Evolutionary conservation across 805 yeast genomes (phyloP).

Genomic region (Spathaspora passalidarum): DNA sequence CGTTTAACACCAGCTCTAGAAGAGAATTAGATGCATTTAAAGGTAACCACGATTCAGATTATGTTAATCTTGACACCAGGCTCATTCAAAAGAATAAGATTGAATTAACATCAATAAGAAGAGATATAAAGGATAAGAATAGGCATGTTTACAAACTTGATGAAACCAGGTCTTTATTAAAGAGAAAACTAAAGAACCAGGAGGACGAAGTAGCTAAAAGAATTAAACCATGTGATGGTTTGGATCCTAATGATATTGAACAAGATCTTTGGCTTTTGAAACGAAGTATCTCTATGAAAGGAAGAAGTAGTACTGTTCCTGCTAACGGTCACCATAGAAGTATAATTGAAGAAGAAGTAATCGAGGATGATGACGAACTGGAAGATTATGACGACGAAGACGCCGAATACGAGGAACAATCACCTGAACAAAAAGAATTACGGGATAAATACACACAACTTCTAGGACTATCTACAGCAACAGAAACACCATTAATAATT

Average conservation of each 20-base stretch:
- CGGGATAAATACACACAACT: constrained; percentile 11
- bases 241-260: constrained; percentile 19
- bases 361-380: constrained; percentile 9
- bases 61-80: constrained; percentile 19
- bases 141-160: constrained; percentile 1
- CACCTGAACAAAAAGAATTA: constrained; percentile 10
- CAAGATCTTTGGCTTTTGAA: constrained; percentile 21
- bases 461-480: constrained; percentile 1
- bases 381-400: constrained; percentile 9
- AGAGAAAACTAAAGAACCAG: neutral
- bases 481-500: neutral
- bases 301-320: constrained; percentile 8
- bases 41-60: constrained; percentile 15
- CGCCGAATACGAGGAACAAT: constrained; percentile 3
- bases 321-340: constrained; percentile 8
- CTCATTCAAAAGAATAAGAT: constrained; percentile 25
- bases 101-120: constrained; percentile 30
- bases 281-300: constrained; percentile 7
- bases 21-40: neutral
- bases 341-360: constrained; percentile 8
- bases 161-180: neutral
- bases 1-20: constrained; percentile 7
- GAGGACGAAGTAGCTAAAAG: neutral
- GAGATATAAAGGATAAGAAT: constrained; percentile 6
- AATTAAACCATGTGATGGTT: constrained; percentile 19